Conservation (phyloP, 192 early-diverging fungal genomes). For the Phlyctochytrium bullatum region DNA sequence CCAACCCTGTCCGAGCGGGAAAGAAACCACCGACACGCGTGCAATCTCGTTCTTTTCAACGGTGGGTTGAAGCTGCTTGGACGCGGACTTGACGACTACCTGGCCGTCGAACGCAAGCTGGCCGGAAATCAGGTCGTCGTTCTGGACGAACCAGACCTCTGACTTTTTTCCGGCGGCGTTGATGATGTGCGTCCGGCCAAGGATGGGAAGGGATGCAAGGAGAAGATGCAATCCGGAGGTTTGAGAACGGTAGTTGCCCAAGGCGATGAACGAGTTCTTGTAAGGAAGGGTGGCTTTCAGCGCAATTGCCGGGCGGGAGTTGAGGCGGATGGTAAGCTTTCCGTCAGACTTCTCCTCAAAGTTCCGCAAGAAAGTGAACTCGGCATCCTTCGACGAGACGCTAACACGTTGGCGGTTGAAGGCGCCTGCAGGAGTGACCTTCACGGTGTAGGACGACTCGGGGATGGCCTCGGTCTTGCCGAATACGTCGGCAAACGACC, state of each 20-base stretch:
- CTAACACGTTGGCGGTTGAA: conserved; percentile 14
- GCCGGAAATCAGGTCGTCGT: conserved; percentile 43
- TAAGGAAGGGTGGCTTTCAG: conserved; percentile 49
- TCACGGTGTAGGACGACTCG: neutral
- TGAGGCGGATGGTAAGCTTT: conserved; percentile 39
- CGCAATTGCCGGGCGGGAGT: conserved; percentile 10
- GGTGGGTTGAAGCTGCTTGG: conserved; percentile 29
- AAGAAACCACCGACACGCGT: conserved; percentile 30
- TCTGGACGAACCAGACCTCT: conserved; percentile 66
- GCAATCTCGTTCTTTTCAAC: conserved; percentile 12
- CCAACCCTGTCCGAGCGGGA: conserved; percentile 36
- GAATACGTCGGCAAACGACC: conserved; percentile 57
- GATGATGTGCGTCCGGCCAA: conserved; percentile 29
- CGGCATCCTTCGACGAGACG: neutral
- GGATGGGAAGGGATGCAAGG: conserved; percentile 58
- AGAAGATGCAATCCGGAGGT: conserved; percentile 52
- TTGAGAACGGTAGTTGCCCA: conserved; percentile 56
- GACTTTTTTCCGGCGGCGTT: conserved; percentile 17
- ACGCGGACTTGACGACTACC: conserved; percentile 25
- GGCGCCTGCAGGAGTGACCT: neutral
- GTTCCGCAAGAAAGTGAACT: conserved; percentile 61
- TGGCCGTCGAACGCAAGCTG: conserved; percentile 60
- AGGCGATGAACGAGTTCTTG: conserved; percentile 61
- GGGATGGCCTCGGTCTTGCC: conserved; percentile 14
- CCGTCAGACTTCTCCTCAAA: conserved; percentile 46